Evolutionary conservation across 2,329 filamentous ascomycete species (phyloP).

Genomic region (Fonsecaea nubica): DNA sequence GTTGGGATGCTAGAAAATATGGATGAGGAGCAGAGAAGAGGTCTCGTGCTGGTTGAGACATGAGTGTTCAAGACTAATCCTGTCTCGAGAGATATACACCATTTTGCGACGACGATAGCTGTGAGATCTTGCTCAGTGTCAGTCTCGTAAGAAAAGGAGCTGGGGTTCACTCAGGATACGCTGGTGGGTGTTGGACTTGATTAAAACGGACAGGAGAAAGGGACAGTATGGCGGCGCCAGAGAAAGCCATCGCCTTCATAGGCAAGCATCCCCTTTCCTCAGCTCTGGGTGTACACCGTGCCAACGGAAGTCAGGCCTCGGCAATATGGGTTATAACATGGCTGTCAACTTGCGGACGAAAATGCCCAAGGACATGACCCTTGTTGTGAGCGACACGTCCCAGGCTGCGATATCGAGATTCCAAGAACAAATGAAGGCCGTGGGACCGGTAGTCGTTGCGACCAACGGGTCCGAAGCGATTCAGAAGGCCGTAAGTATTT

Average conservation of each 20-base stretch:
- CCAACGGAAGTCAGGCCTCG: slow-evolving; percentile 42
- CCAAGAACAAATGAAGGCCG: slow-evolving; percentile 44
- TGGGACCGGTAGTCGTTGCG: slow-evolving; percentile 46
- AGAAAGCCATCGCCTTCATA: slow-evolving; percentile 18
- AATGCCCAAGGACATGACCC: slow-evolving; percentile 41
- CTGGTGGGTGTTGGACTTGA: background rate
- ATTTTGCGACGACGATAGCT: background rate
- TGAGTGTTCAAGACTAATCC: background rate
- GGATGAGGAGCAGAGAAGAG: background rate
- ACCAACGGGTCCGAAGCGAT: slow-evolving; percentile 48
- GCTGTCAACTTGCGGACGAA: slow-evolving; percentile 48
- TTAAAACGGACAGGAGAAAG: background rate
- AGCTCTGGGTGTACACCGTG: background rate
- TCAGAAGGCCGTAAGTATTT: slow-evolving; percentile 43
- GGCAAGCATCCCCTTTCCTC: slow-evolving; percentile 6
- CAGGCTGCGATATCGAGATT: slow-evolving; percentile 46
- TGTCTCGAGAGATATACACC: background rate
- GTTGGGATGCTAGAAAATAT: background rate
- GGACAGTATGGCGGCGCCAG: slow-evolving; percentile 4
- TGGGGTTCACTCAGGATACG: background rate
- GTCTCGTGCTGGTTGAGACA: background rate
- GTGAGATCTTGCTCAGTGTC: background rate
- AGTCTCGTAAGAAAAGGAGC: background rate
- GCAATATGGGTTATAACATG: slow-evolving; percentile 52
- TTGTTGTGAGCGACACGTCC: slow-evolving; percentile 49